Conservation (phyloP, 305 asterid genomes). For the Fraxinus angustifolia region DNA sequence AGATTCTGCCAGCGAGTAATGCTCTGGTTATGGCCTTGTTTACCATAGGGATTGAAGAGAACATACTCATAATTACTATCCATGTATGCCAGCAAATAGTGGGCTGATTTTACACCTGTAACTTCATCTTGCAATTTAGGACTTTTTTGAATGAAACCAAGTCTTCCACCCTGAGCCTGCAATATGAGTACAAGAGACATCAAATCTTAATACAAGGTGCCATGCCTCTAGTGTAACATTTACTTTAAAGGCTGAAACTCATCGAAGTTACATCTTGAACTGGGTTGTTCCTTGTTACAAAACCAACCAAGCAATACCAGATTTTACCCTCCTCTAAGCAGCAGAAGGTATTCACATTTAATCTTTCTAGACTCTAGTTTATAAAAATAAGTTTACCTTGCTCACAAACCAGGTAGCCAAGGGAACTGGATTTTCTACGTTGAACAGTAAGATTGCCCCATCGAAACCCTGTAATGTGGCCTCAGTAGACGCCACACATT, state of each 20-base stretch:
- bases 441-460: constrained; percentile 64
- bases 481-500: constrained; percentile 26
- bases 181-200: constrained; percentile 1
- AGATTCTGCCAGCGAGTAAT: constrained; percentile 31
- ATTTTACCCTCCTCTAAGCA: neutral
- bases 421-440: constrained; percentile 65
- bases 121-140: constrained; percentile 29
- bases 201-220: neutral
- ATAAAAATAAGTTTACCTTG: constrained; percentile 48
- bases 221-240: neutral
- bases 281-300: neutral
- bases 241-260: neutral
- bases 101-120: constrained; percentile 28
- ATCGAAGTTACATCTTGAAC: neutral
- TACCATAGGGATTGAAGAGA: constrained; percentile 54
- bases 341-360: neutral
- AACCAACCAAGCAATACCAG: neutral
- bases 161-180: constrained; percentile 72
- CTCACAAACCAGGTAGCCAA: constrained; percentile 65
- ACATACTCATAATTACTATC: constrained; percentile 62
- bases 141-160: constrained; percentile 46
- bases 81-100: constrained; percentile 51
- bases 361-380: neutral
- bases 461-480: constrained; percentile 33
- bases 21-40: constrained; percentile 30